Conservation (phyloP, 768 basidiomycete genomes). For the Pulveroboletus ravenelii region DNA sequence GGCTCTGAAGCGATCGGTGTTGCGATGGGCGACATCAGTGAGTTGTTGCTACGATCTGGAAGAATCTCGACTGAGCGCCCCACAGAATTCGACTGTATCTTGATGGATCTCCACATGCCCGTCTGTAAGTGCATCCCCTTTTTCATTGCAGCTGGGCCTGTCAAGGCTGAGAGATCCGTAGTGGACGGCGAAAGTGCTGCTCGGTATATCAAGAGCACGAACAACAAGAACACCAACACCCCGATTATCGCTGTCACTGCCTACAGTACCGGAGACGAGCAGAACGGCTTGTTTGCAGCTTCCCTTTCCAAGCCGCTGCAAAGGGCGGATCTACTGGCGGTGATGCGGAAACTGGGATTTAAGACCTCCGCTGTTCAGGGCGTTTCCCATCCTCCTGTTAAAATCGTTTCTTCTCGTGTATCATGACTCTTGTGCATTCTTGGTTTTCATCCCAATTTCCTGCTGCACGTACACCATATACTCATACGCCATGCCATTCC, state of each 20-base stretch:
- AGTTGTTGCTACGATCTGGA: constrained; percentile 30
- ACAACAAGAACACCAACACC: constrained; percentile 89
- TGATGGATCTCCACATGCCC: constrained; percentile 96
- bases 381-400: constrained; percentile 43
- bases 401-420: constrained; percentile 42
- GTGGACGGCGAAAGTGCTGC: constrained; percentile 97
- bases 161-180: constrained; percentile 23
- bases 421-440: constrained; percentile 26
- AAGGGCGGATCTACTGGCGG: constrained; percentile 76
- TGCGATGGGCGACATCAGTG: constrained; percentile 96
- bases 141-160: neutral
- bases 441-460: constrained; percentile 27
- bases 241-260: constrained; percentile 92
- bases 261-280: constrained; percentile 71
- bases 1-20: constrained; percentile 97
- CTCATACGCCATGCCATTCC: constrained; percentile 32
- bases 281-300: constrained; percentile 69
- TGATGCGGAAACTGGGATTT: constrained; percentile 87
- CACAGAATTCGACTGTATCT: constrained; percentile 89
- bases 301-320: constrained; percentile 86
- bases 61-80: constrained; percentile 4
- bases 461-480: constrained; percentile 28
- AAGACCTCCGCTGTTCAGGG: constrained; percentile 74
- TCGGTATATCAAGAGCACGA: constrained; percentile 94
- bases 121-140: constrained; percentile 53